These are phyloP conservation scores for Paraconiothyrium brasiliense DNA, from an alignment of 2,329 filamentous ascomycete species.

Conservation along the genomic window DNA sequence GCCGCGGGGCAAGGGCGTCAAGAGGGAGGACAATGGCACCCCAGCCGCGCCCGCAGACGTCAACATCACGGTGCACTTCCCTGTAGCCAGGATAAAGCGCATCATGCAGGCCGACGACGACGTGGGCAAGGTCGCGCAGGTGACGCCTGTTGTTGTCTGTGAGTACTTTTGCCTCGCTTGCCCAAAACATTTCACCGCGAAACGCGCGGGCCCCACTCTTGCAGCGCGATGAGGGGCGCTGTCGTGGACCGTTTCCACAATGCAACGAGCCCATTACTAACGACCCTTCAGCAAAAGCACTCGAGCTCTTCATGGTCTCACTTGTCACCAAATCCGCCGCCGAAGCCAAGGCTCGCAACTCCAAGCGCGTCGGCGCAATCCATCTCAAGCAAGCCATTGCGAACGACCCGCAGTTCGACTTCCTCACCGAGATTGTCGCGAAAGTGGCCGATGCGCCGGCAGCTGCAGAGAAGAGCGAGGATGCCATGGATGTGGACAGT, in stretches of 20 bases:
- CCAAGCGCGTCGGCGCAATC: constrained; percentile 86
- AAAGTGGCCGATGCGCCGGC: constrained; percentile 75
- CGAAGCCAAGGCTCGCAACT: constrained; percentile 81
- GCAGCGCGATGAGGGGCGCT: too few species aligned
- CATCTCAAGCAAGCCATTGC: constrained; percentile 93
- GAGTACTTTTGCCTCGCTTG: constrained; percentile 47
- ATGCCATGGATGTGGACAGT: constrained; percentile 50
- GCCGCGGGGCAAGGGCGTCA: constrained; percentile 34
- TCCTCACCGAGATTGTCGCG: constrained; percentile 86
- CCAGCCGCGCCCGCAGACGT: constrained; percentile 61
- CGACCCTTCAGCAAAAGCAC: constrained; percentile 74
- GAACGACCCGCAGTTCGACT: constrained; percentile 92
- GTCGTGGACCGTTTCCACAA: not conserved
- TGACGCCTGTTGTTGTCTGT: constrained; percentile 92
- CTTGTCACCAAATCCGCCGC: constrained; percentile 88
- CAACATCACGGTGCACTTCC: constrained; percentile 92
- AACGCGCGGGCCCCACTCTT: not conserved
- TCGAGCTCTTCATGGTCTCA: constrained; percentile 97
- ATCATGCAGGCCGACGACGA: constrained; percentile 99
- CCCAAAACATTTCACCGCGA: not conserved
- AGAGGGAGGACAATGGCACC: constrained; percentile 35
- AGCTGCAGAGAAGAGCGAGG: constrained; percentile 56
- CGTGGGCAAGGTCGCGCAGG: constrained; percentile 97
- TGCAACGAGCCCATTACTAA: constrained; percentile 1
- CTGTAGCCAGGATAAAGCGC: constrained; percentile 95